Evolutionary conservation across 2,329 filamentous ascomycete species (phyloP).

Genomic region (Canariomyces notabilis): DNA sequence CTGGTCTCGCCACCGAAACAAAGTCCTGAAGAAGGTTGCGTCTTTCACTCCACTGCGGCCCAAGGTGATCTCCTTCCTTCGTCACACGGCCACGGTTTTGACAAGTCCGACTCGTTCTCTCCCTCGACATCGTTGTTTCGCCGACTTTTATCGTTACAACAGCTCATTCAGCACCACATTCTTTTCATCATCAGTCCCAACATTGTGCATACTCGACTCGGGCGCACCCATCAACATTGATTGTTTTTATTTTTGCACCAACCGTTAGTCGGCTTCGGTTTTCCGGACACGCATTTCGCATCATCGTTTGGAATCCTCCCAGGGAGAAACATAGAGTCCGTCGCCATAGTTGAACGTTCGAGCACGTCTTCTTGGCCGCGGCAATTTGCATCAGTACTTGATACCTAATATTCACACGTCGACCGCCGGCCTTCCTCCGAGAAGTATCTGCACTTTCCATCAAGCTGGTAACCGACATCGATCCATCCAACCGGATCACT

Average conservation of each 20-base stretch:
- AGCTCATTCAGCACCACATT: conserved; percentile 25
- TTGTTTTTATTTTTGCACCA: conserved; percentile 8
- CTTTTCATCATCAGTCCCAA: conserved; percentile 15
- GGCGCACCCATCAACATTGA: conserved; percentile 3
- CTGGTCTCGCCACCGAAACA: conserved; percentile 7
- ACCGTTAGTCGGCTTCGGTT: conserved; percentile 8
- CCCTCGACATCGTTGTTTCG: conserved; percentile 16
- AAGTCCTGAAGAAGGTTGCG: conserved; percentile 5
- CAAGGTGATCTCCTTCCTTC: conserved; percentile 2
- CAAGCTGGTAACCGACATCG: background rate
- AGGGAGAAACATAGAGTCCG: conserved; percentile 24
- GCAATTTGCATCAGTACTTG: conserved; percentile 16
- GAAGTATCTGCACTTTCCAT: background rate
- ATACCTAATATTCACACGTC: conserved; percentile 12
- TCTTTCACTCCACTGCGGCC: background rate
- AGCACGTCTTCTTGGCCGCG: conserved; percentile 23
- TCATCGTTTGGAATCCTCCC: conserved; percentile 20
- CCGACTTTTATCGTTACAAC: conserved; percentile 11
- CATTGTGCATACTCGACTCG: conserved; percentile 20
- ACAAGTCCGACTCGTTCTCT: conserved; percentile 10
- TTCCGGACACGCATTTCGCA: conserved; percentile 19
- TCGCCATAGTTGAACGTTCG: conserved; percentile 23
- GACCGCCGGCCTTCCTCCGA: too few relatives aligned
- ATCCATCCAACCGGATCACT: background rate
- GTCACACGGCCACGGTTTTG: background rate